A percentile compares a stretch with the other conserved stretches of the same genome.
Conservation (phyloP, 768 basidiomycete genomes). For the Suillus brevipes region DNA sequence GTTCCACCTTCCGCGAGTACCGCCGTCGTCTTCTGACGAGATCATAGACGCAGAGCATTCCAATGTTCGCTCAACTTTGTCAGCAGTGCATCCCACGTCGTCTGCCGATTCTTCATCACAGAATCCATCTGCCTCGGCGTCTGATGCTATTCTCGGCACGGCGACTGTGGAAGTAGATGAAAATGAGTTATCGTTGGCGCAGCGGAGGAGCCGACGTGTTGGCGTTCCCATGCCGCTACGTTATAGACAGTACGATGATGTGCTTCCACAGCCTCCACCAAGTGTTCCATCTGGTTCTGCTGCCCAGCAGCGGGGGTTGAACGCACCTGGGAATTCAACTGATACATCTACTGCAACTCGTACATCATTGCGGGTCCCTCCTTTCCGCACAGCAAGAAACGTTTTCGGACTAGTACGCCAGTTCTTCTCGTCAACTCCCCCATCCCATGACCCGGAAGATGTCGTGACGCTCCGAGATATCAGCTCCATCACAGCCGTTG, state of each 20-base stretch:
- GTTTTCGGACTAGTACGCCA: not conserved
- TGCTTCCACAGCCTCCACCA: conserved; percentile 4
- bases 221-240: not conserved
- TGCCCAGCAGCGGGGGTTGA: too few species aligned
- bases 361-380: not conserved
- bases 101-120: too few species aligned
- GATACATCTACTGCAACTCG: too few species aligned
- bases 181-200: not conserved
- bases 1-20: not conserved
- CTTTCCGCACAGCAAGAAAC: not conserved
- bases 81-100: too few species aligned
- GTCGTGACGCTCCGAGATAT: too few species aligned
- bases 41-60: not conserved
- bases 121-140: too few species aligned
- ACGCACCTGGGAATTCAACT: too few species aligned
- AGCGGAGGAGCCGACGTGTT: not conserved
- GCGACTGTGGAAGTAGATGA: not conserved
- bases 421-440: too few species aligned
- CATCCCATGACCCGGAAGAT: too few species aligned
- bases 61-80: not conserved
- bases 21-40: not conserved
- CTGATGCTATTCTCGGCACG: not conserved
- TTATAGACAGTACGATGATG: conserved; percentile 1
- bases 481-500: rapidly evolving
- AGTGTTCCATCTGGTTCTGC: not conserved